phyloP scores from a whole-genome alignment of 768 basidiomycete species.

The Auricularia auricula-judae region DNA sequence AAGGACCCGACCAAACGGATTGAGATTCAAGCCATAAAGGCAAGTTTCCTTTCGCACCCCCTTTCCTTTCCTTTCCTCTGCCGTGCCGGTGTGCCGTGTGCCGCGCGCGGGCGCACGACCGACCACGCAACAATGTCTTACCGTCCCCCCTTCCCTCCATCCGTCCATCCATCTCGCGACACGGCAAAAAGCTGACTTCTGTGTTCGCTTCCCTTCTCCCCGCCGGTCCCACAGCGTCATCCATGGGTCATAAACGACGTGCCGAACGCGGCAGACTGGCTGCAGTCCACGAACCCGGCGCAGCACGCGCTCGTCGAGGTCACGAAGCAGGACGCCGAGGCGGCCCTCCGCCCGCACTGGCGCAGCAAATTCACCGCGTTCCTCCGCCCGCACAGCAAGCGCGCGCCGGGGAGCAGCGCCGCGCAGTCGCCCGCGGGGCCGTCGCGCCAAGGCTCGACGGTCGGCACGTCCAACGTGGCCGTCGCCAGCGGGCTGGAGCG shows the following conservation, averaged over 20 bases:
- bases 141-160: neutral
- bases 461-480: neutral
- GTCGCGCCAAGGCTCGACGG: neutral
- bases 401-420: neutral
- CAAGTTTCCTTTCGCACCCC: conserved; percentile 20
- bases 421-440: neutral
- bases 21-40: conserved; percentile 76
- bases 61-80: conserved; percentile 12
- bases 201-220: conserved; percentile 23
- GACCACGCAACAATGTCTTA: neutral
- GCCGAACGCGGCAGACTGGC: conserved; percentile 57
- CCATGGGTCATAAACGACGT: conserved; percentile 64
- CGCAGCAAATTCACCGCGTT: conserved; percentile 9
- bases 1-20: conserved; percentile 71
- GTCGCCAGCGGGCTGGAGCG: neutral
- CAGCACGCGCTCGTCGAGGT: conserved; percentile 43
- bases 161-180: neutral
- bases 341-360: conserved; percentile 28
- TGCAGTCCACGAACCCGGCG: conserved; percentile 45
- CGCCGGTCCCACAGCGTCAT: conserved; percentile 21
- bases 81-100: conserved; percentile 21
- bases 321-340: conserved; percentile 64
- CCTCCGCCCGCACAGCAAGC: neutral
- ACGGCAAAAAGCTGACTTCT: neutral
- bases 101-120: neutral